Evolutionary conservation across 2,329 filamentous ascomycete species (phyloP).

Genomic region (Chrysoporthe deuterocubensis): DNA sequence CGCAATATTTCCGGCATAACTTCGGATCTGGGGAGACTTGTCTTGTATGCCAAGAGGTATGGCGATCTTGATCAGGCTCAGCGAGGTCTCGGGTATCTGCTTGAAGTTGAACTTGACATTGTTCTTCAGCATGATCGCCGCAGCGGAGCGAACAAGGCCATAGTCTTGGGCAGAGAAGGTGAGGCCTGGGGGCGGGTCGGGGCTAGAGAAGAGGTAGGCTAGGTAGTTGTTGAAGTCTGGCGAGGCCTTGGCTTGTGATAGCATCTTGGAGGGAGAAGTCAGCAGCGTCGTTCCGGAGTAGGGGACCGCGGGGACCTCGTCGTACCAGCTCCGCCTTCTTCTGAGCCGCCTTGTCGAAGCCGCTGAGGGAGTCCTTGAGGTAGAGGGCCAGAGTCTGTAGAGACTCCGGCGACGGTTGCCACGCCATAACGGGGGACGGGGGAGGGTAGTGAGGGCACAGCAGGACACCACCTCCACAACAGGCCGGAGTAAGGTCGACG

Average conservation of each 20-base stretch:
- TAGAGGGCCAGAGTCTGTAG: conserved; percentile 87
- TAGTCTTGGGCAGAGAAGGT: conserved; percentile 64
- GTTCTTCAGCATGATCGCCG: conserved; percentile 95
- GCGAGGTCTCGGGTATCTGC: conserved; percentile 72
- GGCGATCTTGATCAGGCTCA: conserved; percentile 78
- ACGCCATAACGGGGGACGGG: conserved; percentile 67
- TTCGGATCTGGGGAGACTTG: conserved; percentile 79
- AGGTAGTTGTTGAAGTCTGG: conserved; percentile 98
- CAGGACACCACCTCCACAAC: conserved; percentile 27
- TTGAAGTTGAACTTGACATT: conserved; percentile 79
- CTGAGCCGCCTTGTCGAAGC: conserved; percentile 76
- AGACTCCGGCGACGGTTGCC: conserved; percentile 88
- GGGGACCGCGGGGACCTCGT: conserved; percentile 32
- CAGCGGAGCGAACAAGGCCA: conserved; percentile 80
- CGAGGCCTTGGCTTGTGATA: conserved; percentile 82
- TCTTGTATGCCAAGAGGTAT: conserved; percentile 83
- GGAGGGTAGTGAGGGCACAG: conserved; percentile 19
- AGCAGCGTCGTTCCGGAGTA: not conserved
- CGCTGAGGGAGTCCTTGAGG: conserved; percentile 89
- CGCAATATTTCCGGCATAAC: conserved; percentile 89
- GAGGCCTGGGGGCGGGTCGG: conserved; percentile 64
- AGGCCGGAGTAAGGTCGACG: conserved; percentile 11
- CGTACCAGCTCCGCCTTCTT: conserved; percentile 88
- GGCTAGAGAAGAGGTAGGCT: conserved; percentile 82
- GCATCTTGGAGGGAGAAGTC: conserved; percentile 67